Evolutionary conservation across 2,329 filamentous ascomycete genomes (phyloP), one percentile per base, ranked within the genome.

Genomic region (Dothideomycetes sp.): DNA sequence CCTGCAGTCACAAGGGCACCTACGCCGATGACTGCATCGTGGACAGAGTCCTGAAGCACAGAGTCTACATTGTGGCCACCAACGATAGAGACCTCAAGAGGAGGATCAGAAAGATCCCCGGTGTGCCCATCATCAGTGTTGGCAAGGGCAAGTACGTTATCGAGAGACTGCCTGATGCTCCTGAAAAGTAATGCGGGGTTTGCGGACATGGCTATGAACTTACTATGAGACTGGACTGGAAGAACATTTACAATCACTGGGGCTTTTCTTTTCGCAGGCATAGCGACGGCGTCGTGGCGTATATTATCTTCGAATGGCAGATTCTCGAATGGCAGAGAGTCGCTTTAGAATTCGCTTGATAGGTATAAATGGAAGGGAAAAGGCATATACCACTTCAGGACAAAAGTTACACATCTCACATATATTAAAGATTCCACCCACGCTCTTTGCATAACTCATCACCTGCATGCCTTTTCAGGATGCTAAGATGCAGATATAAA

Each of bases 71-170:
- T 19, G 62, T 68, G 15, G 61, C 58, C 9, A 62, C 77, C 33
- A 81, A 82, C 55, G 81, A 84, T 71, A 73, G 83, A 49, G 84
- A 87, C 50, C 64, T 93, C 44, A 91, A 93, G 66, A 72, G 86
- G 55, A 70, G 88, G 42, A 72, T 94, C 52, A 72, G 88, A 47
- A 95, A 94, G 66, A 77, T 91, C 38, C 79, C 80, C 2, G 80
- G 80, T 60, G 78, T 83, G 42, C 80, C 80, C 18, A 77, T 84
- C 51, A 73, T 94, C 70, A 86, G 79, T 54, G 85, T 91, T 19
- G 84, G 82, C 4, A 75, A 84, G 54, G 86, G 84, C 34, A 95
- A 95, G 63, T 96, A 95, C 62, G 81, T 89, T 35, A 91, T 98
- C 54, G 91, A 96, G 70, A 77, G 88, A 52, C 63, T 95, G 46